Conservation (phyloP, 176 grass and related monocot genomes). For the Puccinellia tenuiflora region DNA sequence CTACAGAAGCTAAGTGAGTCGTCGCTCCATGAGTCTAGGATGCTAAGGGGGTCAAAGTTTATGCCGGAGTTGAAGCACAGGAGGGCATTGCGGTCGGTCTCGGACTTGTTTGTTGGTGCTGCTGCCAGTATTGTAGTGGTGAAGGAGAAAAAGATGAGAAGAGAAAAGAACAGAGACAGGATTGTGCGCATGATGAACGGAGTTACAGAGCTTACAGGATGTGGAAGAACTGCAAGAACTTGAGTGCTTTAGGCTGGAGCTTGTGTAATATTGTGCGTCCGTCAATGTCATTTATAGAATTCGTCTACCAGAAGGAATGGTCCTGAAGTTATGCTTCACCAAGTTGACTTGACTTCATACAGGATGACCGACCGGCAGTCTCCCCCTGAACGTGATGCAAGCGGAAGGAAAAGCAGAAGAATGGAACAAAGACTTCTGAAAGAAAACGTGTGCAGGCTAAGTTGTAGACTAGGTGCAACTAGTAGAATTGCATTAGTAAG, state of each 20-base stretch:
- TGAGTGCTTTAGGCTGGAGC: neutral
- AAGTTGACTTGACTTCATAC: neutral
- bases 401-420: neutral
- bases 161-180: neutral
- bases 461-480: neutral
- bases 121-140: neutral
- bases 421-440: neutral
- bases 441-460: neutral
- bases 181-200: neutral
- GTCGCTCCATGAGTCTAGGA: slow-evolving; percentile 11
- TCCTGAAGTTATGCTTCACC: neutral
- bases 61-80: slow-evolving; percentile 38
- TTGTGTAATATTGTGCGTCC: neutral
- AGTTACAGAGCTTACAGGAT: too few species aligned
- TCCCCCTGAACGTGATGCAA: neutral
- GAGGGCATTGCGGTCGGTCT: slow-evolving; percentile 9
- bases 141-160: neutral
- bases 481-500: neutral
- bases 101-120: neutral
- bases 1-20: slow-evolving; percentile 23
- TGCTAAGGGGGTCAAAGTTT: neutral
- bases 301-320: neutral
- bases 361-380: neutral
- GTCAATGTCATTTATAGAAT: neutral
- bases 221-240: neutral